These are phyloP conservation scores for Fraxinus angustifolia DNA, from an alignment of 305 asterid genomes.

Conservation along the genomic window DNA sequence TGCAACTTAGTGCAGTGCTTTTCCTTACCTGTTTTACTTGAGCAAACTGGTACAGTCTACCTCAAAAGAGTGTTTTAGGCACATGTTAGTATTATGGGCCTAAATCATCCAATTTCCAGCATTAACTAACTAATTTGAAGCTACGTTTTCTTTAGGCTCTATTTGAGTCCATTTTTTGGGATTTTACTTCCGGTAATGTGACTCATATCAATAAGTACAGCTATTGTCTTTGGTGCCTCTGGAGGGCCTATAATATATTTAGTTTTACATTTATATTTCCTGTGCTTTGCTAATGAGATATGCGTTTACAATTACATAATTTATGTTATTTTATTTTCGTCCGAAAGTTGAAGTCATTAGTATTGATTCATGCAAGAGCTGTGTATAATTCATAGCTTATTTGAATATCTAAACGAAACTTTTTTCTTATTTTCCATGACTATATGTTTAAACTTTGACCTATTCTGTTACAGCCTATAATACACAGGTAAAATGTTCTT, in stretches of 20 bases:
- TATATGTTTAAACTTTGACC: not conserved
- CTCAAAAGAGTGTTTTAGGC: not conserved
- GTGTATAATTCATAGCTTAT: not conserved
- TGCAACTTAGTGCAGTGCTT: not conserved
- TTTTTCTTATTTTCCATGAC: not conserved
- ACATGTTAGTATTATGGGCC: not conserved
- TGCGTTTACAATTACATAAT: not conserved
- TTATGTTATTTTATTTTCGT: not conserved
- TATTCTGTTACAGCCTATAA: not conserved
- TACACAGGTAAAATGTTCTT: not conserved
- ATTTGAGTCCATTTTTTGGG: no score
- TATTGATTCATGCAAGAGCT: not conserved
- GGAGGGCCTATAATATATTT: not conserved
- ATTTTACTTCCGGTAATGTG: not conserved
- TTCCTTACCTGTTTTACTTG: not conserved
- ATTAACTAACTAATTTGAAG: not conserved
- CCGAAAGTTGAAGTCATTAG: not conserved
- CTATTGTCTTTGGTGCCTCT: not conserved
- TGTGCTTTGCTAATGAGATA: not conserved
- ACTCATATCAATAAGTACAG: not conserved
- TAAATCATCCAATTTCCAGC: not conserved
- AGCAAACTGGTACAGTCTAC: not conserved
- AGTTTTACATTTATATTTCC: not conserved
- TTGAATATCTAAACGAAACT: not conserved
- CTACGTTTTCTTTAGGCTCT: not conserved